These are phyloP conservation scores for Onygena corvina DNA, from an alignment of 2,329 filamentous ascomycete species.

Conservation along the genomic window DNA sequence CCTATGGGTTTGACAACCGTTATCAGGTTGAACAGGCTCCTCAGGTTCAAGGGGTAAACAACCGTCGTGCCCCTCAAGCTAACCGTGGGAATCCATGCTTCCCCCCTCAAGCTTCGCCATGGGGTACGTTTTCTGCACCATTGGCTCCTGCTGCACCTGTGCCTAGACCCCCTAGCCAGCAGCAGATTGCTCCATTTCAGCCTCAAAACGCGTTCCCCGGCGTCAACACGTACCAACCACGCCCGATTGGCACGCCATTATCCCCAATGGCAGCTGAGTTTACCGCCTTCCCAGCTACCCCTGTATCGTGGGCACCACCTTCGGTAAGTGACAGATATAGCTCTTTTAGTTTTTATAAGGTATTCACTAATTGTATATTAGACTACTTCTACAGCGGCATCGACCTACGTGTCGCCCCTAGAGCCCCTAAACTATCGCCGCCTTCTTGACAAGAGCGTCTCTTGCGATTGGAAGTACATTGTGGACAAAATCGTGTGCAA, in stretches of 20 bases:
- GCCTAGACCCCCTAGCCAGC: conserved; percentile 22
- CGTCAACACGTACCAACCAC: conserved; percentile 39
- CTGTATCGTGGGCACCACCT: conserved; percentile 27
- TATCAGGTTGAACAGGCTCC: conserved; percentile 24
- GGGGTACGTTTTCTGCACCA: conserved; percentile 24
- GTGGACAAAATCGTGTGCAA: conserved; percentile 99
- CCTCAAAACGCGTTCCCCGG: conserved; percentile 25
- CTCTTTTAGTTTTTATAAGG: conserved; percentile 14
- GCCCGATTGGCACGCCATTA: conserved; percentile 51
- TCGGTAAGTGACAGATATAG: conserved; percentile 41
- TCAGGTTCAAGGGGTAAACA: conserved; percentile 21
- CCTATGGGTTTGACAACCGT: conserved; percentile 22
- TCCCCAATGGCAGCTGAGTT: conserved; percentile 67
- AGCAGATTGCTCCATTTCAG: conserved; percentile 25
- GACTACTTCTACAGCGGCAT: conserved; percentile 44
- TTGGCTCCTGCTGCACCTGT: conserved; percentile 18
- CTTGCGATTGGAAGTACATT: conserved; percentile 98
- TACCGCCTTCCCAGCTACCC: conserved; percentile 37
- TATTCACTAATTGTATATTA: conserved; percentile 24
- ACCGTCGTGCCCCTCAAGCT: conserved; percentile 24
- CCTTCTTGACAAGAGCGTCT: conserved; percentile 86
- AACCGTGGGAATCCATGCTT: conserved; percentile 26
- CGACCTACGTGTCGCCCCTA: conserved; percentile 71
- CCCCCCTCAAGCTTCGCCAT: conserved; percentile 24
- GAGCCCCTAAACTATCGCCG: conserved; percentile 95